A percentile compares a stretch with the other conserved stretches of the same genome.
Evolutionary conservation across 2,329 filamentous ascomycete species (phyloP).

Genomic region (Ophiostoma sp.): DNA sequence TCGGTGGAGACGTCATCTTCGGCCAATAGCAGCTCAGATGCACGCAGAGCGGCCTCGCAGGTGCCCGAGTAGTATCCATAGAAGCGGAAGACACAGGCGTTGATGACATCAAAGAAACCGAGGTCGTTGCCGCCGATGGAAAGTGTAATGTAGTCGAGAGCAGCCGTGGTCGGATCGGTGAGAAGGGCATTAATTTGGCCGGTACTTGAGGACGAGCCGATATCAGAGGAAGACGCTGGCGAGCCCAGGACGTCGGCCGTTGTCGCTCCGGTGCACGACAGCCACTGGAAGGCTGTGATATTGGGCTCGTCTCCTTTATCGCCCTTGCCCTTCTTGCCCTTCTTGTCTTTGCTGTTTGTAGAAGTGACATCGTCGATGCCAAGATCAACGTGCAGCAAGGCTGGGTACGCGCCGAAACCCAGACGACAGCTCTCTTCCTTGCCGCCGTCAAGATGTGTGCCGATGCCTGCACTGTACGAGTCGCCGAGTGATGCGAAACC

Average conservation of each 20-base stretch:
- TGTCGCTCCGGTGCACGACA: constrained; percentile 50
- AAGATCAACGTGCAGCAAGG: constrained; percentile 44
- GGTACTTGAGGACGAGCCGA: constrained; percentile 20
- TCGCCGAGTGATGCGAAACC: constrained; percentile 46
- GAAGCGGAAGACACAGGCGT: constrained; percentile 52
- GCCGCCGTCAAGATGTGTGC: constrained; percentile 43
- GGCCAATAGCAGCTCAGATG: constrained; percentile 39
- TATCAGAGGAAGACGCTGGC: neutral
- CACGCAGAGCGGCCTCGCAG: constrained; percentile 44
- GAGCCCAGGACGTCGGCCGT: constrained; percentile 42
- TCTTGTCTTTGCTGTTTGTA: neutral
- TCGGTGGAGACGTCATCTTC: constrained; percentile 39
- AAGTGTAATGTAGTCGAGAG: constrained; percentile 46
- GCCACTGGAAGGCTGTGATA: constrained; percentile 43
- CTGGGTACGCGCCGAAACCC: constrained; percentile 45
- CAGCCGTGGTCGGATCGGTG: constrained; percentile 30
- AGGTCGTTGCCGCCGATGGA: constrained; percentile 53
- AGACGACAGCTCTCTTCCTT: constrained; percentile 46
- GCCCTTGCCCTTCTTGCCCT: neutral
- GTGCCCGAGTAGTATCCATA: constrained; percentile 51
- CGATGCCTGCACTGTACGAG: constrained; percentile 52
- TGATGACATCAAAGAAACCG: constrained; percentile 52
- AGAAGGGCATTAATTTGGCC: constrained; percentile 48
- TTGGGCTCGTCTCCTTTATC: constrained; percentile 29
- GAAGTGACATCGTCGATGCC: neutral